These are phyloP conservation scores for Colletotrichum sp. DNA, from an alignment of 2,329 filamentous ascomycete species.

Conservation along the genomic window DNA sequence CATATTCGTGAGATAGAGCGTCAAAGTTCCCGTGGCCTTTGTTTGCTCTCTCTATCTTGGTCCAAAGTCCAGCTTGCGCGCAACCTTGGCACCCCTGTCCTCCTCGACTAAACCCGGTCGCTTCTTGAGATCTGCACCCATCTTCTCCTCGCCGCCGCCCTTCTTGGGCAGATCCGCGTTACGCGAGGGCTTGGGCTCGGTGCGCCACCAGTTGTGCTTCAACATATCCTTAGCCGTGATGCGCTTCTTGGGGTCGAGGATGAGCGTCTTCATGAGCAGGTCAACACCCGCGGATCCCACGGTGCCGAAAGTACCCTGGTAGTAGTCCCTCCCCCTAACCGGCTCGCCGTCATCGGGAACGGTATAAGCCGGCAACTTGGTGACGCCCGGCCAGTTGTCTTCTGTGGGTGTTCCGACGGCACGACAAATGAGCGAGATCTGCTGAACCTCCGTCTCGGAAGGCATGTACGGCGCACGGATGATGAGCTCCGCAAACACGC, in stretches of 20 bases:
- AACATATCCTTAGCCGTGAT: constrained; percentile 80
- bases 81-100: constrained; percentile 74
- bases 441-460: constrained; percentile 83
- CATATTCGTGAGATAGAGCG: background rate
- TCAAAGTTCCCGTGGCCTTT: background rate
- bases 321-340: constrained; percentile 72
- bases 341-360: constrained; percentile 64
- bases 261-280: constrained; percentile 82
- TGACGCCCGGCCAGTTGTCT: constrained; percentile 93
- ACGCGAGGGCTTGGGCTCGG: constrained; percentile 80
- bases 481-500: constrained; percentile 91
- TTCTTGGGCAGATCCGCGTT: constrained; percentile 84
- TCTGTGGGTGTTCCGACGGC: constrained; percentile 90
- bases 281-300: constrained; percentile 85
- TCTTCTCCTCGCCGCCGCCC: constrained; percentile 72
- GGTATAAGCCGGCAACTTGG: constrained; percentile 80
- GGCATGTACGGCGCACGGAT: constrained; percentile 83
- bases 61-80: constrained; percentile 82
- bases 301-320: constrained; percentile 77
- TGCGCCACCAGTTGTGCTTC: constrained; percentile 84
- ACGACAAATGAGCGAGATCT: constrained; percentile 83
- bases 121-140: constrained; percentile 82
- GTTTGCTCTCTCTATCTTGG: constrained; percentile 32
- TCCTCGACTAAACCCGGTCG: constrained; percentile 74
- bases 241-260: constrained; percentile 84